Conservation (phyloP, 2,329 filamentous ascomycete genomes). For the Blastomyces emzantsi region DNA sequence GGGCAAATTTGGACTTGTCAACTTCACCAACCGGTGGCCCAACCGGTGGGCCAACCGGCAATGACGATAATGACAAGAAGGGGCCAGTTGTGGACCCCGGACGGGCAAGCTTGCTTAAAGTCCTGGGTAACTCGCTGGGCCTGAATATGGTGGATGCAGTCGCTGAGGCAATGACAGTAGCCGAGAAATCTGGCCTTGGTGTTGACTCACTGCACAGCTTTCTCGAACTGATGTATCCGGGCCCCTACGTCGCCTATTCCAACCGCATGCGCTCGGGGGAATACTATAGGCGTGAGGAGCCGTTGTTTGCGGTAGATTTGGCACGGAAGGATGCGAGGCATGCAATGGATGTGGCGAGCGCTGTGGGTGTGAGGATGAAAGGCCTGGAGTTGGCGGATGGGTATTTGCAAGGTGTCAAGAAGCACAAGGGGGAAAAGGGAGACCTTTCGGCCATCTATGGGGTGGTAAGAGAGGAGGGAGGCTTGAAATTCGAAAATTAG, state of each 20-base stretch:
- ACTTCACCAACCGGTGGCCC: neutral
- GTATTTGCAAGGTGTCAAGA: conserved; percentile 61
- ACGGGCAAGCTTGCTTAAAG: conserved; percentile 62
- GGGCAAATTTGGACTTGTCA: conserved; percentile 60
- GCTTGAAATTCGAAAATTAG: conserved; percentile 63
- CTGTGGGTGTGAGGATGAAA: conserved; percentile 52
- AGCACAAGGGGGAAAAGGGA: conserved; percentile 58
- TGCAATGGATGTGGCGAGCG: conserved; percentile 57
- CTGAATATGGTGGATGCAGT: conserved; percentile 73
- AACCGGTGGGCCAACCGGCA: neutral
- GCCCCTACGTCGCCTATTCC: conserved; percentile 65
- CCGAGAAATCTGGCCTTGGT: conserved; percentile 72
- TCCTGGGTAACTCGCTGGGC: conserved; percentile 81
- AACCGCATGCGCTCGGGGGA: conserved; percentile 65
- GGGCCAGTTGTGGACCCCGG: conserved; percentile 53
- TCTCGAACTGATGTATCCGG: conserved; percentile 64
- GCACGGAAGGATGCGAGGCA: conserved; percentile 76
- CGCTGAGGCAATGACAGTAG: conserved; percentile 66
- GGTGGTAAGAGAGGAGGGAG: conserved; percentile 62
- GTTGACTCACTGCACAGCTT: conserved; percentile 60
- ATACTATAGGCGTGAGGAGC: conserved; percentile 65
- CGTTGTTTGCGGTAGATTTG: conserved; percentile 74
- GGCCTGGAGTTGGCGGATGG: conserved; percentile 58
- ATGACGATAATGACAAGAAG: conserved; percentile 26
- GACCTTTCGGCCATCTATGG: conserved; percentile 82